Base-by-base conservation (phyloP, 371 early-diverging fungal species). In the Apophysomyces variabilis region DNA sequence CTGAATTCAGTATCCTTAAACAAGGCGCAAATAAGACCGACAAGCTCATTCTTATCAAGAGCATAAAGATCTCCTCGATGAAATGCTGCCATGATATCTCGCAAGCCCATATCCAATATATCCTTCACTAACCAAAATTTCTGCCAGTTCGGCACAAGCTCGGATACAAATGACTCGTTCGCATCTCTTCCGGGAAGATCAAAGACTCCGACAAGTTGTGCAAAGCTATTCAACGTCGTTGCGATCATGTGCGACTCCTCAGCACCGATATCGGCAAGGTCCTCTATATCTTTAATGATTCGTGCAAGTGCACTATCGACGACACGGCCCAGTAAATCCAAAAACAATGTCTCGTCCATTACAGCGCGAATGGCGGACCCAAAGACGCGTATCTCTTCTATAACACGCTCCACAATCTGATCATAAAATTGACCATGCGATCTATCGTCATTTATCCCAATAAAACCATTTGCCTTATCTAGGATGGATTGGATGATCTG, bases 1-100 rank as follows among this genome's bases (percentile, higher is more conserved):
- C 93, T 78, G 32, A 89, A 70, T 8, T 86, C 84, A 9, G 90
- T 89, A 61, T 91, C 90, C 7, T 91, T 87, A 79, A 93, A 93
- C 39, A 93, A 65, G 0, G 90, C 86, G 67, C 87, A 85, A 0
- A 91, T 65, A 7, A 93, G 72, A 5, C 78, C 65, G 11, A 78
- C 68, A 43, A 93, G 69, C 67, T 91, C 91, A 5, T 66, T 62
- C 26, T 74, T 80, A n/a, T 72, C 68, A 73, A 92, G 90, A 77
- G 79, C 84, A 41, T 71, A 75, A 36, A 91, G 69, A 36, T 83
- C 77, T 14, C 86, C 85, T 1, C 74, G 79, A 38, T 86, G 73
- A 60, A 83, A 89, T 7, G 77, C 65, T 5, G 79, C 83, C 89
- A 90, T 88, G 58, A 93, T 91, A 36, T 89, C 89, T 1, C 87